Base-by-base conservation (phyloP, 148 eudicot species). In the Cornus kousa region DNA sequence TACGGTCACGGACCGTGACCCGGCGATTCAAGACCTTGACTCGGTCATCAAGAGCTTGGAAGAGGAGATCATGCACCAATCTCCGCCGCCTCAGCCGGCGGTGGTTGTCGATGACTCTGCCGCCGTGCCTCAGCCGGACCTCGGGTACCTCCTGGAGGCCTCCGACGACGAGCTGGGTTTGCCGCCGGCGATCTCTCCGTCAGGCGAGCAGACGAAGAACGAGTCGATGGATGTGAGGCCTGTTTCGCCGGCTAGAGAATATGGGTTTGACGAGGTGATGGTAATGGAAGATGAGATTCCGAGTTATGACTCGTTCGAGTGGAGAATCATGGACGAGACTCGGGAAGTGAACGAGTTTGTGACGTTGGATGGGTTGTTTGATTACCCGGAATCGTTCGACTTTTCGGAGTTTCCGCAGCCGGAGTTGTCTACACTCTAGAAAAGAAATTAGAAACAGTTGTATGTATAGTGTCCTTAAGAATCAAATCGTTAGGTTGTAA, bases 141-240 rank as follows among this genome's bases (percentile, higher is more conserved):
- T 87, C 2, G 89, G 85, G 9, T 87, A 80, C 76, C 87, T 87
- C n/a, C 76, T 87, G 4, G 89, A 78, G 12, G 89, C 89, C 8
- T 87, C 87, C 12, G 89, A 85, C 82, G 80, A 82, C 80, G 89
- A 87, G 70, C 89, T 87, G 9, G 89, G 89, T 43, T 81, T 87
- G 28, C 89, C 89, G 16, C 87, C 85, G 67, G 64, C 89, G 31
- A 39, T 12, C 1, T 31, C 75, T 11, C 43, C 69, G 11, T 20
- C 70, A 19, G 73, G 19, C 3, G 69, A 32, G 17, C 13, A 24
- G 9, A 43, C 73, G 6, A 23, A 8, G 20, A 59, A 14, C 40
- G n/a, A 39, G 37, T 4, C 37, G 2, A 7, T 43, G 17, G 78
- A 72, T 16, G 64, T 32, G 55, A 32, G 32, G 17, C 10, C 39